Evolutionary conservation across 2,329 filamentous ascomycete species (phyloP), one percentile per base, ranked within the genome.

Genomic region (Colletotrichum theobromicola): DNA sequence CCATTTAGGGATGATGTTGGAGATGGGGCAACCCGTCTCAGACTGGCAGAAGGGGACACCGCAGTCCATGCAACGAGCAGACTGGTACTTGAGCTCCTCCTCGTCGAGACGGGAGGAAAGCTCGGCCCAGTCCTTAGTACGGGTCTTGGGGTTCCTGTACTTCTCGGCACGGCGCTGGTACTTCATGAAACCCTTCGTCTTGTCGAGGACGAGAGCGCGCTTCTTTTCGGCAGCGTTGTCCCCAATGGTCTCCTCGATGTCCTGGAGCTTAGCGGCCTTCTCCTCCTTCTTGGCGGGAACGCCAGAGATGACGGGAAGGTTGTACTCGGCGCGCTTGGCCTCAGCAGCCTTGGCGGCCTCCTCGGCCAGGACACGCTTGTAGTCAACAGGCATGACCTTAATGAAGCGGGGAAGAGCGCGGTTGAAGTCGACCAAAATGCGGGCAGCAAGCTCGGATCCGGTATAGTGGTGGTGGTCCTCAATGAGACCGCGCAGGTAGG

Each of bases 391-490:
- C 74, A 98, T 89, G 67, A 98, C 93, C 89, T 98, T 98, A 86
- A 98, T 90, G 81, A 98, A 98, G 79, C 95, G 94, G 72, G 93
- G 93, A 67, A 98, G 91, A 57, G 96, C 96, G 78, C 95, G 93
- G 84, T 93, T 97, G 87, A 98, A 98, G 88, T 98, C 96, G n/a
- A 98, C 90, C 12, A 98, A 89, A 77, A 98, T 95, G 76, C 96
- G 94, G 75, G 96, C 96, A 35, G 96, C 96, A 69, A 98, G 91
- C 88, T 98, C 96, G 16, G 96, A 98, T 75, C 96, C 96, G 73
- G 96, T 98, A 89, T 98, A 98, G 85, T 98, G 96, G 85, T 98
- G 95, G 82, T 98, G 96, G 79, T 98, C 96, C 87, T 98, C 96
- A 70, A 98, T 95, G 78, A 98, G 89, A 76, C 96, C 94, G 78